Evolutionary conservation across 208 protist genomes (phyloP).

Genomic region (Strigomonas oncopelti): DNA sequence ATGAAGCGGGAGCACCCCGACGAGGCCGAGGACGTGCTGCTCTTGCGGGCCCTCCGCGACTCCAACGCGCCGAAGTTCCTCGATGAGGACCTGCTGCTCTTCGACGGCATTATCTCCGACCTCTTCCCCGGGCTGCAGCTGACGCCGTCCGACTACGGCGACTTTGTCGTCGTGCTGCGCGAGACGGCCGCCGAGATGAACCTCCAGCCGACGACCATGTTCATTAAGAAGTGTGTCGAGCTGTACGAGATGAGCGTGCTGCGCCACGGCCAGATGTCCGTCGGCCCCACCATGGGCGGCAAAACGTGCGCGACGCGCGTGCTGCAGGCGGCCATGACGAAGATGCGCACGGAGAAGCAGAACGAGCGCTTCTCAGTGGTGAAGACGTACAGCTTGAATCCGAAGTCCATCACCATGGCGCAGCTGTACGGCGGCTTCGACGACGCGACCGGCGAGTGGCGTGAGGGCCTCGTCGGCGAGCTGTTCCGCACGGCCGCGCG

Average conservation of each 20-base stretch:
- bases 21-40: conserved; percentile 90
- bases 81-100: conserved; percentile 89
- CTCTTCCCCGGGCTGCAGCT: conserved; percentile 95
- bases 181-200: conserved; percentile 61
- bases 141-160: conserved; percentile 88
- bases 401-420: conserved; percentile 97
- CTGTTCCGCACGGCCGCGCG: conserved; percentile 88
- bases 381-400: conserved; percentile 90
- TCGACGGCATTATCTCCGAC: conserved; percentile 96
- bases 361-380: conserved; percentile 82
- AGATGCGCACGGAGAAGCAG: conserved; percentile 58
- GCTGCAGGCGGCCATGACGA: conserved; percentile 85
- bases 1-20: conserved; percentile 94
- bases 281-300: conserved; percentile 95
- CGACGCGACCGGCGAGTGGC: conserved; percentile 95
- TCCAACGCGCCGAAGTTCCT: conserved; percentile 98
- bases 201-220: conserved; percentile 93
- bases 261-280: conserved; percentile 97
- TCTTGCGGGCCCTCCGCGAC: conserved; percentile 94
- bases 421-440: conserved; percentile 97
- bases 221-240: conserved; percentile 96
- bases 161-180: conserved; percentile 75
- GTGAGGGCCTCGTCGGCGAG: conserved; percentile 93
- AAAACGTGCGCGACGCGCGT: conserved; percentile 90
- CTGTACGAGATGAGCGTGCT: conserved; percentile 97